Conservation (phyloP, 257 asterid genomes). For the Gentiana straminea region DNA sequence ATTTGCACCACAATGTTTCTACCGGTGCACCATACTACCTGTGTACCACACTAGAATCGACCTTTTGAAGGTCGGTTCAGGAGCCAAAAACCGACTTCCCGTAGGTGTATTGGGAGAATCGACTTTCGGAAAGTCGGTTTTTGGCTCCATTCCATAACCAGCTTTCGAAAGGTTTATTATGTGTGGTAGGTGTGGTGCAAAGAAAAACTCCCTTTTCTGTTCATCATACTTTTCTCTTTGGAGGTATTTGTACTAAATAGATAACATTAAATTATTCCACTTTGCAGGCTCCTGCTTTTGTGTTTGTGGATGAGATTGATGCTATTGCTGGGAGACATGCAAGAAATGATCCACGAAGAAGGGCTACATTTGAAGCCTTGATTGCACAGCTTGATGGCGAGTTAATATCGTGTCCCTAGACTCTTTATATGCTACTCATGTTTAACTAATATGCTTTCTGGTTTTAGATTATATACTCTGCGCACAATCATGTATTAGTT, state of each 20-base stretch:
- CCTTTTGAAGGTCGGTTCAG: too few species aligned
- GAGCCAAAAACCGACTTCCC: too few species aligned
- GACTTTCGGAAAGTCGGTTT: too few species aligned
- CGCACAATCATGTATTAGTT: background rate
- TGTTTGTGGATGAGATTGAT: slow-evolving; percentile 96
- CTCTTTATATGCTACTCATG: slow-evolving; percentile 4
- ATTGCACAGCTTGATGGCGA: slow-evolving; percentile 95
- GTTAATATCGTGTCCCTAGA: slow-evolving; percentile 39
- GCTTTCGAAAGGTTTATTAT: too few species aligned
- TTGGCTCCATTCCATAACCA: too few species aligned
- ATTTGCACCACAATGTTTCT: too few species aligned
- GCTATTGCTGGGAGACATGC: slow-evolving; percentile 99
- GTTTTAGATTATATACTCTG: background rate
- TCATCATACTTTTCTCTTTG: background rate
- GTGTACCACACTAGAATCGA: too few species aligned
- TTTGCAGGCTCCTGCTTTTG: slow-evolving; percentile 91
- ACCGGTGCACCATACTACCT: too few species aligned
- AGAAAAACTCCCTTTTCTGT: background rate
- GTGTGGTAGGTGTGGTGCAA: too few species aligned
- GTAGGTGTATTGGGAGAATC: too few species aligned
- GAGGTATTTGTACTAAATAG: slow-evolving; percentile 3
- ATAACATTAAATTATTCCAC: slow-evolving; percentile 11
- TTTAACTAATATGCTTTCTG: background rate
- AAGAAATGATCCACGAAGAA: slow-evolving; percentile 76
- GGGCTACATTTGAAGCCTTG: slow-evolving; percentile 83